These are phyloP conservation scores for Calonectria multiphialidica DNA, from an alignment of 2,329 filamentous ascomycete species.

Conservation along the genomic window DNA sequence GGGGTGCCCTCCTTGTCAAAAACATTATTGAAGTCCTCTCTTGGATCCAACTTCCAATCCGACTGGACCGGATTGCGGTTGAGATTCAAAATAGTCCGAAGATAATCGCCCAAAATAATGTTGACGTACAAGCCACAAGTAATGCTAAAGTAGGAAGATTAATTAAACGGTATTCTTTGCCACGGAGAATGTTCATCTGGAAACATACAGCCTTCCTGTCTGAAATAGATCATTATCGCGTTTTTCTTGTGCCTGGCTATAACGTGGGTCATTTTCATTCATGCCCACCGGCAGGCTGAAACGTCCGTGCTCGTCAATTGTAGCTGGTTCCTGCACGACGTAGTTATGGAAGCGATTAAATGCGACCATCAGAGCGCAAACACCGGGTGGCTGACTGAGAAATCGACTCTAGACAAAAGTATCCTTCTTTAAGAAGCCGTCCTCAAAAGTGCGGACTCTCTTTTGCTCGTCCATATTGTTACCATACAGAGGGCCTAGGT, in stretches of 20 bases:
- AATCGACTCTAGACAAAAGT: not conserved
- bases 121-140: not conserved
- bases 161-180: not conserved
- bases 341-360: conserved; percentile 1
- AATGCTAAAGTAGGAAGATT: not conserved
- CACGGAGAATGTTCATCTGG: no score
- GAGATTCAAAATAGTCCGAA: not conserved
- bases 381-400: not conserved
- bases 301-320: not conserved
- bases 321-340: not conserved
- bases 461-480: not conserved
- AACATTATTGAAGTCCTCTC: not conserved
- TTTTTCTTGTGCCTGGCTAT: not conserved
- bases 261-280: not conserved
- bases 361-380: not conserved
- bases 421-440: not conserved
- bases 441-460: not conserved
- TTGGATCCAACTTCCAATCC: not conserved
- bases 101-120: not conserved
- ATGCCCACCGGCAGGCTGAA: not conserved
- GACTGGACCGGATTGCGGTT: not conserved
- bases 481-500: not conserved
- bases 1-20: not conserved
- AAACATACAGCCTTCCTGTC: not conserved
- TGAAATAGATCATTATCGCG: not conserved